Base-by-base conservation (phyloP, 176 grass and related monocot genomes). In the Zoysia pacifica region DNA sequence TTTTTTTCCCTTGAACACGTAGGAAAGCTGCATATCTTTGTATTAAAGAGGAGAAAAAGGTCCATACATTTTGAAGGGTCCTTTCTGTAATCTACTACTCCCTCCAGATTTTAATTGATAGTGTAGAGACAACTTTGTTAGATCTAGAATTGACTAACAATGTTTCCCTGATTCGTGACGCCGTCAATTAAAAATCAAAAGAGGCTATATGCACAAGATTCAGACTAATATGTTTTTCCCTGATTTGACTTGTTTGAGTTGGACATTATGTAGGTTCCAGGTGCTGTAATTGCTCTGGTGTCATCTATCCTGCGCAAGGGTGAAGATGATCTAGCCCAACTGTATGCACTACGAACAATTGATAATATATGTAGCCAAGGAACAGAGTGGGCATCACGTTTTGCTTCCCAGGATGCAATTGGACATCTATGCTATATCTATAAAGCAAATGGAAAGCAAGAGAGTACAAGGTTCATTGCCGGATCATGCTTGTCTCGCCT, bases 351-450 rank as follows among this genome's bases (percentile, higher is more conserved):
- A 85, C 86, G 96, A 48, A 91, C 96, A 70, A 93, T 99, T 69
- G 96, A 99, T 75, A 99, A 99, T 63, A 95, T 99, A 76, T 94
- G 92, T 55, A 99, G 90, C 73, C 96, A 91, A 93, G 96, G 96
- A 62, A 81, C 75, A 68, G 92, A 95, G 42, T 99, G 92, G 96
- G 89, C 96, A 67, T 91, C 96, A 13, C 90, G 96, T 83, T 99
- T 99, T 86, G 92, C 81, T 72, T 85, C 88, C 55, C 92, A 99
- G 70, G 92, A 99, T 90, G 86, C 90, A 4, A 95, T 99, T 66
- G 90, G 76, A 63, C 86, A 99, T 47, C 79, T 99, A 73, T 90
- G 84, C 53, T 94, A 94, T 60, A 99, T 99, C 75, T 99, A 95
- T 71, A 99, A 89, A 85, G 92, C 96, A 80, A 81, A 88, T 74